Conservation (phyloP, 257 asterid species). For the Mentha longifolia region DNA sequence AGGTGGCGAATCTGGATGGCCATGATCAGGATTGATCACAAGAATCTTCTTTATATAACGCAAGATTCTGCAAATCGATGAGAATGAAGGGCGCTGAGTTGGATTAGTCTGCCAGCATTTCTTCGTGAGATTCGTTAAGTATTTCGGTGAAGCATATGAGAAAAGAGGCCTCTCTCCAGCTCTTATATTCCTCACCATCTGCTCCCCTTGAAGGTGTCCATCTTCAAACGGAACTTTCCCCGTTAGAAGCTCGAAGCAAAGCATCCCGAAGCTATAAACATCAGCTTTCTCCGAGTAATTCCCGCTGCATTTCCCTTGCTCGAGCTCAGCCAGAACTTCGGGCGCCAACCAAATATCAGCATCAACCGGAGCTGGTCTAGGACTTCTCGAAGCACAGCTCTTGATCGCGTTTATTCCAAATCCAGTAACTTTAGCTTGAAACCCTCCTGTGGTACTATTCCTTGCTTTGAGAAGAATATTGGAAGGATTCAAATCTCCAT, state of each 20-base stretch:
- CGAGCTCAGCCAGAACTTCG: conserved; percentile 72
- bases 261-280: conserved; percentile 86
- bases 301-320: conserved; percentile 40
- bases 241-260: conserved; percentile 75
- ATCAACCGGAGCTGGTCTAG: conserved; percentile 40
- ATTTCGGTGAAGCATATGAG: conserved; percentile 76
- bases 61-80: conserved; percentile 70
- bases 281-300: conserved; percentile 75
- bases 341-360: conserved; percentile 85
- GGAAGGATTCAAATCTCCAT: conserved; percentile 79
- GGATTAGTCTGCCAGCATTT: conserved; percentile 90
- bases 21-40: conserved; percentile 78
- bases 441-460: conserved; percentile 49
- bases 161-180: conserved; percentile 93
- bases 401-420: conserved; percentile 54
- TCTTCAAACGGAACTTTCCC: conserved; percentile 86
- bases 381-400: conserved; percentile 38
- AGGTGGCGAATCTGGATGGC: conserved; percentile 77
- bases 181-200: conserved; percentile 64
- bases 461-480: conserved; percentile 69
- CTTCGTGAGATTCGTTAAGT: conserved; percentile 64
- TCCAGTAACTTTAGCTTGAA: conserved; percentile 68
- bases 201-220: conserved; percentile 77
- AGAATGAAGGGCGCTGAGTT: conserved; percentile 64
- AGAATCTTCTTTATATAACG: conserved; percentile 77